phyloP scores from a whole-genome alignment of 345 rosid genomes.

The Gossypium raimondii region DNA sequence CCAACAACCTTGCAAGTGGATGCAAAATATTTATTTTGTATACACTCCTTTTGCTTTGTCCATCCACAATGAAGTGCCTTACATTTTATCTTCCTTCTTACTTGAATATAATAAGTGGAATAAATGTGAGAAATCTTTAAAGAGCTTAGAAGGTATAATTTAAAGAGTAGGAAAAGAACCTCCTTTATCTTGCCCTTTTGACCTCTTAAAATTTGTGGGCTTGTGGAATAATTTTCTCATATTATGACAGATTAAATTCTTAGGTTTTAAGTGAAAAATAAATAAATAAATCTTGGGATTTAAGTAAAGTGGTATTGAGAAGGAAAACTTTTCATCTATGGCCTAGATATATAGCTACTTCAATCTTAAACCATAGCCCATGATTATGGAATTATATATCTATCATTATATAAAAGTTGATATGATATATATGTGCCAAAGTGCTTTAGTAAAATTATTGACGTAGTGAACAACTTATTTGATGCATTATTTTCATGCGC shows the following conservation, averaged over 20 bases:
- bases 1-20: slow-evolving; percentile 4
- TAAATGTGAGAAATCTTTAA: not conserved
- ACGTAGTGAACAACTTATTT: too few relatives aligned
- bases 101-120: not conserved
- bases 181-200: not conserved
- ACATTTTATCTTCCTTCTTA: not conserved
- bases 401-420: too few relatives aligned
- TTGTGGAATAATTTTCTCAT: not conserved
- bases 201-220: not conserved
- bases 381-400: not conserved
- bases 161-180: not conserved
- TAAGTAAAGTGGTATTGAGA: too few relatives aligned
- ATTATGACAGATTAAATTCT: not conserved
- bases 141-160: not conserved
- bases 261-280: not conserved
- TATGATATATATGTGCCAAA: too few relatives aligned
- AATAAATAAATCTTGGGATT: too few relatives aligned
- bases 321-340: not conserved
- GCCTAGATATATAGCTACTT: not conserved
- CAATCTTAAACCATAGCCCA: not conserved
- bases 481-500: too few relatives aligned
- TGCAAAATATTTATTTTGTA: slow-evolving; percentile 6
- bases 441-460: too few relatives aligned
- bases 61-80: not conserved
- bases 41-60: not conserved